Conservation (phyloP, 257 asterid genomes). For the Primulina tabacum region DNA sequence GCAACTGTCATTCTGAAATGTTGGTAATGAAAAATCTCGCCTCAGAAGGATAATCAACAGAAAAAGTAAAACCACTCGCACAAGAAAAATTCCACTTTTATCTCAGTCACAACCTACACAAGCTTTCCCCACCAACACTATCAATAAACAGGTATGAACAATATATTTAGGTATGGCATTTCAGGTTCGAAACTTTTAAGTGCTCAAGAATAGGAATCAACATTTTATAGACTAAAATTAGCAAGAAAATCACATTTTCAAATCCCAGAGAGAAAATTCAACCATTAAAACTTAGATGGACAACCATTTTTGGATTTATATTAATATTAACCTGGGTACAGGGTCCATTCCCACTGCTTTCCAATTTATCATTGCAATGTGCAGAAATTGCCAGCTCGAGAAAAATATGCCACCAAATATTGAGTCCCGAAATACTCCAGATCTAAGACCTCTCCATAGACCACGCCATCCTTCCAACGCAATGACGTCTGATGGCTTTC, state of each 20-base stretch:
- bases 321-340: conserved; percentile 67
- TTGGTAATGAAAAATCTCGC: background rate
- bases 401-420: conserved; percentile 85
- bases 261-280: background rate
- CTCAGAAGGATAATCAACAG: background rate
- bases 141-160: background rate
- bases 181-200: conserved; percentile 3
- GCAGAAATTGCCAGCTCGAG: conserved; percentile 78
- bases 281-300: conserved; percentile 5
- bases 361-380: conserved; percentile 72
- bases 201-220: conserved; percentile 1
- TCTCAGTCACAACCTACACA: background rate
- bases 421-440: conserved; percentile 84
- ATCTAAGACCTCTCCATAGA: conserved; percentile 82
- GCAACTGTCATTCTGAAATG: conserved; percentile 28
- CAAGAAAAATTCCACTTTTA: background rate
- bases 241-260: conserved; percentile 8
- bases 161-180: background rate
- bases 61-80: background rate
- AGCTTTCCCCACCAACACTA: background rate
- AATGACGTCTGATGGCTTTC: conserved; percentile 47
- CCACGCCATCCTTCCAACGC: conserved; percentile 86
- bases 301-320: conserved; percentile 4
- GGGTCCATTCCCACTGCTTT: conserved; percentile 93
- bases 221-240: background rate